phyloP scores from a whole-genome alignment of 306 rosid species.

The Amphicarpaea edgeworthii region DNA sequence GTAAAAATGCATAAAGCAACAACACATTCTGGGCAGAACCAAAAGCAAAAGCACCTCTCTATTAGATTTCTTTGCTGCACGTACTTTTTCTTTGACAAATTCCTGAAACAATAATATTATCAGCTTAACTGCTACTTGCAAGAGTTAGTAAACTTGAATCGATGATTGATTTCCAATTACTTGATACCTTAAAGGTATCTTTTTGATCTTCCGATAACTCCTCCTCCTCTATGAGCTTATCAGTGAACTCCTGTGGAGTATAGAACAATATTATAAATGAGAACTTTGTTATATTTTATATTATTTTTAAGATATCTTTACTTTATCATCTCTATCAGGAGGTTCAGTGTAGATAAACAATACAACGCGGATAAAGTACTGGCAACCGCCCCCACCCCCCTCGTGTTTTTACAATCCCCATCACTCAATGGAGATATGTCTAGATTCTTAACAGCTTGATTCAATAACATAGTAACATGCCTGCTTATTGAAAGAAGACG shows the following conservation, averaged over 20 bases:
- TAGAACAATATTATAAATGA: constrained; percentile 15
- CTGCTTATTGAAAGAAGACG: constrained; percentile 4
- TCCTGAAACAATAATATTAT: constrained; percentile 52
- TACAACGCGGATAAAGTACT: not conserved
- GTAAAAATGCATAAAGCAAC: constrained; percentile 12
- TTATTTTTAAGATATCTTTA: not conserved
- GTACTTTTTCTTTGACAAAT: constrained; percentile 76
- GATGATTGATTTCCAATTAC: not conserved
- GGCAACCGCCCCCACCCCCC: not conserved
- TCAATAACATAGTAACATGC: constrained; percentile 10
- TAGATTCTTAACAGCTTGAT: not conserved
- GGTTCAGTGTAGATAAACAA: not conserved
- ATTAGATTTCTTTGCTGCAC: constrained; percentile 73
- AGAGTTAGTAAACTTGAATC: not conserved
- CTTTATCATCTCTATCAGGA: not conserved
- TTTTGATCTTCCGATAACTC: constrained; percentile 65
- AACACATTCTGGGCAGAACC: constrained; percentile 6
- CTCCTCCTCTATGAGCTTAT: constrained; percentile 66
- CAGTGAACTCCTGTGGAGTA: constrained; percentile 67
- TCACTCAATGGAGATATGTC: not conserved
- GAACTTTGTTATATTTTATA: not conserved
- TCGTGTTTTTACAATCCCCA: not conserved
- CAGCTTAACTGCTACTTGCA: not conserved
- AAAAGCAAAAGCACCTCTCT: constrained; percentile 57
- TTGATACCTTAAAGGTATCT: constrained; percentile 68